These are phyloP conservation scores for Cladosporium colombiae DNA, from an alignment of 2,329 filamentous ascomycete species.

Conservation along the genomic window DNA sequence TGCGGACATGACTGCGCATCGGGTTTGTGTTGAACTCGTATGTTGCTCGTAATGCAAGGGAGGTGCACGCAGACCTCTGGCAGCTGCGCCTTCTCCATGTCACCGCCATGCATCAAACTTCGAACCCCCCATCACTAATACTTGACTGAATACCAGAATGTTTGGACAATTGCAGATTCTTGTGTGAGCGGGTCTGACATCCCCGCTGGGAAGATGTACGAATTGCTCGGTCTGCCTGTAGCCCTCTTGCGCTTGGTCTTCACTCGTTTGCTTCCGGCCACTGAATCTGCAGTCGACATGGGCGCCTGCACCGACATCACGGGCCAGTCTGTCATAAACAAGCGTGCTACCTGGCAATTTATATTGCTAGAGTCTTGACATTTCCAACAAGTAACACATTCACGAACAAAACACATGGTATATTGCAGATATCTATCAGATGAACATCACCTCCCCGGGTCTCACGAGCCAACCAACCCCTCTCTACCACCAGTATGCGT, in stretches of 20 bases:
- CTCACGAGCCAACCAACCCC: not conserved
- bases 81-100: not conserved
- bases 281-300: not conserved
- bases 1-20: not conserved
- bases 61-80: not conserved
- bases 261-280: constrained; percentile 1
- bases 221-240: constrained; percentile 12
- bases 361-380: not conserved
- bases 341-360: not conserved
- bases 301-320: not conserved
- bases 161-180: not conserved
- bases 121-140: not conserved
- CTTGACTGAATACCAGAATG: not conserved
- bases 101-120: not conserved
- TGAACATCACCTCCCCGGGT: not conserved
- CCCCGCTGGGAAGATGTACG: constrained; percentile 11
- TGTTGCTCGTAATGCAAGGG: not conserved
- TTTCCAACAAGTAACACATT: not conserved
- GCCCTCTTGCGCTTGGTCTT: constrained; percentile 19
- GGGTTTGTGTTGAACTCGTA: not conserved
- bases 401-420: constrained; percentile 5
- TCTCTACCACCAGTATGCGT: not conserved
- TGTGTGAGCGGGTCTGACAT: constrained; percentile 1
- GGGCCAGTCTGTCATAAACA: not conserved
- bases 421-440: constrained; percentile 6